Percentiles rank a stretch among this genome's conserved stretches.
phyloP scores from a whole-genome alignment of 495 filamentous ascomycete genomes.

The Apodospora peruviana region DNA sequence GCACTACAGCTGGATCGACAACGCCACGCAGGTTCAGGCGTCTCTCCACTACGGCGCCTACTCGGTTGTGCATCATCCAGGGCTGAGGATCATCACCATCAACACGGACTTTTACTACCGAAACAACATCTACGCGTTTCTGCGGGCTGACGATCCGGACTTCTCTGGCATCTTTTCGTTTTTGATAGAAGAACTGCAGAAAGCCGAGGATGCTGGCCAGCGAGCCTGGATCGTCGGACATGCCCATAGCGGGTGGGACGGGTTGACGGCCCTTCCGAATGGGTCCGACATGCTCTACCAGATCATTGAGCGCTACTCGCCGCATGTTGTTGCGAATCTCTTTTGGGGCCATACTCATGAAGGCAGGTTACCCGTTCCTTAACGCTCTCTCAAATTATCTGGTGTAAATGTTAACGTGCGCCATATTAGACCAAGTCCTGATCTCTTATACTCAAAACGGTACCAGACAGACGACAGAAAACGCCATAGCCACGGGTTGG shows the following conservation, averaged over 20 bases:
- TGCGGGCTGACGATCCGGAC: constrained; percentile 45
- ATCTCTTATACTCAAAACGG: constrained; percentile 50
- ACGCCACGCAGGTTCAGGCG: constrained; percentile 35
- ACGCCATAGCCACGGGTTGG: constrained; percentile 42
- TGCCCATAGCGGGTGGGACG: constrained; percentile 48
- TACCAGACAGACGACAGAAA: constrained; percentile 31
- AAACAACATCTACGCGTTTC: constrained; percentile 40
- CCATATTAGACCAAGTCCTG: constrained; percentile 37
- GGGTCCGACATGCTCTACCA: constrained; percentile 52
- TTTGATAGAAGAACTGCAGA: constrained; percentile 47
- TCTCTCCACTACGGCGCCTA: constrained; percentile 47
- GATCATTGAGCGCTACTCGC: constrained; percentile 51
- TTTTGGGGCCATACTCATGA: constrained; percentile 57
- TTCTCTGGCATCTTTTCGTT: constrained; percentile 46
- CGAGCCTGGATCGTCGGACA: constrained; percentile 54
- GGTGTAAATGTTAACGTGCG: too few species aligned
- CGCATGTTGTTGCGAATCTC: constrained; percentile 49
- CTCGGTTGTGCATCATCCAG: constrained; percentile 42
- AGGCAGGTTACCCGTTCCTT: constrained; percentile 17
- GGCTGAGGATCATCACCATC: constrained; percentile 45
- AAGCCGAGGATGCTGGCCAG: constrained; percentile 45
- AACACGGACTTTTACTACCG: constrained; percentile 53
- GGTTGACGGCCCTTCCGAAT: constrained; percentile 41
- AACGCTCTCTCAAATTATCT: too few species aligned
- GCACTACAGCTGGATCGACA: constrained; percentile 46